Conservation (phyloP, 768 basidiomycete genomes). For the Suillus decipiens region DNA sequence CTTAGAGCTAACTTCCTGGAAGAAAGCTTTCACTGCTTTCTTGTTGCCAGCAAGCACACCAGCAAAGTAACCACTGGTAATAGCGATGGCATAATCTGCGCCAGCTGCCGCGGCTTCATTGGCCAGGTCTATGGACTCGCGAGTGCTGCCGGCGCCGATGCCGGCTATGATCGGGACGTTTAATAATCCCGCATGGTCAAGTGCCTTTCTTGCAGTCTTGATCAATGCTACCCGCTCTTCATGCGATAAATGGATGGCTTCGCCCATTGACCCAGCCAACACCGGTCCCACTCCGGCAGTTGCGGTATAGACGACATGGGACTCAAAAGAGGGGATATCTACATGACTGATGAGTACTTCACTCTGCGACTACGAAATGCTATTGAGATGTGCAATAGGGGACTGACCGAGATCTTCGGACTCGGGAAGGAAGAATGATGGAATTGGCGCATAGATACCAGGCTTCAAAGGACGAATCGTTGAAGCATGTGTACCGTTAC, state of each 20-base stretch:
- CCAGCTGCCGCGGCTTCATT: slow-evolving; percentile 81
- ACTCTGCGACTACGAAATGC: slow-evolving; percentile 19
- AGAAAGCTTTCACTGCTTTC: slow-evolving; percentile 77
- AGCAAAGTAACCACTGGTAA: slow-evolving; percentile 85
- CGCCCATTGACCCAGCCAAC: slow-evolving; percentile 83
- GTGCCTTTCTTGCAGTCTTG: slow-evolving; percentile 62
- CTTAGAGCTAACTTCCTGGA: slow-evolving; percentile 71
- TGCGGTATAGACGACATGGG: slow-evolving; percentile 66
- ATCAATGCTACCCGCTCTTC: slow-evolving; percentile 68
- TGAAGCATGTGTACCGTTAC: slow-evolving; percentile 16
- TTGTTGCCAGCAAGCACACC: slow-evolving; percentile 64
- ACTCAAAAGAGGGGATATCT: slow-evolving; percentile 69
- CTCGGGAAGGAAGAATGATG: slow-evolving; percentile 75
- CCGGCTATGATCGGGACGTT: slow-evolving; percentile 76
- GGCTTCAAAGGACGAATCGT: slow-evolving; percentile 60
- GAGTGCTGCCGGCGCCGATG: slow-evolving; percentile 81
- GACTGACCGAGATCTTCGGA: slow-evolving; percentile 81
- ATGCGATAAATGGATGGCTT: slow-evolving; percentile 74
- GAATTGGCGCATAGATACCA: slow-evolving; percentile 86
- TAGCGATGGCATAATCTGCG: slow-evolving; percentile 85
- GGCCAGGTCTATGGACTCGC: slow-evolving; percentile 76
- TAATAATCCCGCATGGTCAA: slow-evolving; percentile 64
- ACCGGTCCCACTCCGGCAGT: slow-evolving; percentile 70
- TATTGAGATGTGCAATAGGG: slow-evolving; percentile 16
- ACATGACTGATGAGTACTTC: slow-evolving; percentile 11